Evolutionary conservation across 306 rosid species (phyloP), one percentile per base, ranked within the genome.

Genomic region (Cucurbita pepo): DNA sequence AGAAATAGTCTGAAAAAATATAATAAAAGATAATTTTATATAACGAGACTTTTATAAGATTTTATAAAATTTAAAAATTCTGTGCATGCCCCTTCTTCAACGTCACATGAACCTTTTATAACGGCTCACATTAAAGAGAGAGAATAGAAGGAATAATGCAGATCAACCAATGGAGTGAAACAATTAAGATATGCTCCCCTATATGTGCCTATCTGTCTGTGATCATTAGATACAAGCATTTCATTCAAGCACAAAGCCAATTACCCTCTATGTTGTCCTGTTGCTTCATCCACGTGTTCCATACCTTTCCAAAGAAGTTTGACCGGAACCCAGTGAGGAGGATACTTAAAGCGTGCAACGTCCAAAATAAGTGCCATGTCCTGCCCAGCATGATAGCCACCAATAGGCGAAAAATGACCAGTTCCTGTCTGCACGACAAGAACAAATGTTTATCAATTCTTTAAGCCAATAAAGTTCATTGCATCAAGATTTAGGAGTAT

Each of bases 331-430:
- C 98, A 94, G n/a, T 94, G 97, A 15, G 98, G 96, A 81, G 98
- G 98, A 81, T 94, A 94, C 75, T 94, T 94, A 75, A 94, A 93
- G 16, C 98, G 96, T 57, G 98, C 98, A 72, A 93, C 98, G 61
- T 88, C 98, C 84, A 93, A 79, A 79, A 93, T 85, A 75, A 93
- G 93, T 0, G 87, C 87, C 98, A 93, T 93, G 81, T 93, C 97
- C 78, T 72, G 86, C 69, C 79, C 92, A 80, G 77, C 86, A 72
- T 93, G 97, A 80, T 87, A 93, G 69, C 97, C 98, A 64, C 97
- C 98, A 67, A 93, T 91, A 18, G 98, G 98, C 62, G 98, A 93
- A 89, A 93, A 93, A 80, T 93, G 98, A 65, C 98, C 98, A 6
- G 78, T 81, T 86, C 98, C 98, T 0, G 97, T 86, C 98, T 93